Conservation (phyloP, 2,329 filamentous ascomycete species). For the Cadophora luteo-olivacea region DNA sequence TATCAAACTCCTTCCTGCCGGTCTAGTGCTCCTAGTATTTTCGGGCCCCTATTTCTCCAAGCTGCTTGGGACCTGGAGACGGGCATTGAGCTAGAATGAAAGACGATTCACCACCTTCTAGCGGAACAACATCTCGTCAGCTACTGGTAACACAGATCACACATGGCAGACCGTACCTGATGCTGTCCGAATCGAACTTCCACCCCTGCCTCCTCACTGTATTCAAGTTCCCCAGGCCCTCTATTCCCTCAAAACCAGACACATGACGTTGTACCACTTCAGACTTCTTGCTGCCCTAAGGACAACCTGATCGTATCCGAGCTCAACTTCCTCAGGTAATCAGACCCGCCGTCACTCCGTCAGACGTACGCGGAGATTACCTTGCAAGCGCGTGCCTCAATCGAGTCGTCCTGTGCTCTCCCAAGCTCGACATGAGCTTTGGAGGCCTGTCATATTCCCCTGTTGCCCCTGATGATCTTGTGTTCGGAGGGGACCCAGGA, state of each 20-base stretch:
- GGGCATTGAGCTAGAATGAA: no score
- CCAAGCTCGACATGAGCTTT: neutral
- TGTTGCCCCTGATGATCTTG: neutral
- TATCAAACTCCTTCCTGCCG: no score
- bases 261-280: neutral
- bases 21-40: no score
- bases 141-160: neutral
- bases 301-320: no score
- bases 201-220: neutral
- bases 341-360: neutral
- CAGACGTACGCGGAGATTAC: constrained; percentile 3
- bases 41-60: no score
- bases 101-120: no score
- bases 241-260: neutral
- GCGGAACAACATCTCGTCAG: no score
- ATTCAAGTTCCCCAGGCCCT: neutral
- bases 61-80: no score
- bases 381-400: neutral
- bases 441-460: neutral
- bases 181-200: neutral
- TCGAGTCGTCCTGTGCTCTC: neutral
- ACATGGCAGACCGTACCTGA: neutral
- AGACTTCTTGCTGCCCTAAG: neutral
- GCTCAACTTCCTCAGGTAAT: neutral
- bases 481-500: neutral